Evolutionary conservation across 2,329 filamentous ascomycete genomes (phyloP).

Genomic region (Fusarium algeriense): DNA sequence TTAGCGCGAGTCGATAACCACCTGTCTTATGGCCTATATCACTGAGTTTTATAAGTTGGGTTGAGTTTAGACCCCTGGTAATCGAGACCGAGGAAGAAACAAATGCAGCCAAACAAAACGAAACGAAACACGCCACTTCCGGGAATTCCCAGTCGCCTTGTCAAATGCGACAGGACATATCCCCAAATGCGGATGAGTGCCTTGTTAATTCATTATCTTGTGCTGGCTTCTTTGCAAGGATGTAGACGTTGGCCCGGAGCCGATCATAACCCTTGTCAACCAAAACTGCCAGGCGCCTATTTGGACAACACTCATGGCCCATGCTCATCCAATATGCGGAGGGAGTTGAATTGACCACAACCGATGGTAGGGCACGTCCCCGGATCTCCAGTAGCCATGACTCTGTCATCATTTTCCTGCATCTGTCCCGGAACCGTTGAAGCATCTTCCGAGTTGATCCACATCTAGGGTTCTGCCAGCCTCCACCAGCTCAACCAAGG

Average conservation of each 20-base stretch:
- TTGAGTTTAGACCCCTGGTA: constrained; percentile 22
- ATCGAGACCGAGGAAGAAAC: constrained; percentile 33
- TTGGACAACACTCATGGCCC: constrained; percentile 19
- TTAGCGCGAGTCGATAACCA: constrained; percentile 43
- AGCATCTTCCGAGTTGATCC: constrained; percentile 50
- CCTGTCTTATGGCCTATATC: constrained; percentile 48
- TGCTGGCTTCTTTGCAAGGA: constrained; percentile 13
- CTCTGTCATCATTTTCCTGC: constrained; percentile 28
- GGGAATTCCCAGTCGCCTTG: constrained; percentile 22
- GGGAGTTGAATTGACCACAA: constrained; percentile 29
- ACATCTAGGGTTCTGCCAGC: constrained; percentile 49
- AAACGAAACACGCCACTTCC: constrained; percentile 43
- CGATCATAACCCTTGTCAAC: constrained; percentile 31
- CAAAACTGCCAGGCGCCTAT: constrained; percentile 12
- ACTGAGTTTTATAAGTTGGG: constrained; percentile 40
- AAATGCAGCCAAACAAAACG: constrained; percentile 37
- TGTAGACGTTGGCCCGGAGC: constrained; percentile 24
- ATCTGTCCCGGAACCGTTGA: constrained; percentile 38
- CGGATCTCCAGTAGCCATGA: constrained; percentile 26
- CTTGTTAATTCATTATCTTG: constrained; percentile 6
- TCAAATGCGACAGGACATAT: constrained; percentile 29
- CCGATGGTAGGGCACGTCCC: constrained; percentile 23
- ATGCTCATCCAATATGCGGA: constrained; percentile 28
- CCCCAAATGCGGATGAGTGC: constrained; percentile 27
- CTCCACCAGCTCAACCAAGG: constrained; percentile 60